Evolutionary conservation across 345 rosid species (phyloP), one percentile per base, ranked within the genome.

Genomic region (Jatropha curcas): DNA sequence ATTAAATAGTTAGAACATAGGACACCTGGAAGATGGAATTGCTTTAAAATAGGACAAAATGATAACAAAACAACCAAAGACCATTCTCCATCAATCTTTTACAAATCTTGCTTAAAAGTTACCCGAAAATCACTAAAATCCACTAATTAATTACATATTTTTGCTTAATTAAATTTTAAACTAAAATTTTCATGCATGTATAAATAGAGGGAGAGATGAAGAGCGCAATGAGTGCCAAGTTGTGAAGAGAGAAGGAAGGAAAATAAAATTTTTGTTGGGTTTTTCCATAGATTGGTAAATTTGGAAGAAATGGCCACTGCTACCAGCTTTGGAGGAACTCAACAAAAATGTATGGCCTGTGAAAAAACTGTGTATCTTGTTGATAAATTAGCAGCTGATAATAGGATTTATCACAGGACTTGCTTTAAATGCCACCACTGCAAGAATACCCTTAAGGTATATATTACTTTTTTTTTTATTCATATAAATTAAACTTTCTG

Each of bases 351-450:
- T 73, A 80, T 46, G 72, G 87, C 88, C 16, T 89, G 93, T 77
- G 82, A 82, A 25, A 89, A 80, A 65, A 87, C 91, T 1, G 88
- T 89, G 59, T 89, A 89, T 75, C 77, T 85, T 70, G 93, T 89
- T 8, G 93, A 87, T 37, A 87, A 84, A 74, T 55, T 89, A 25
- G 52, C 84, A 1, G 89, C 87, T 28, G 82, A 87, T 70, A 85
- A 80, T 71, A 77, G 91, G 71, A 60, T 81, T 63, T 89, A 45
- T 62, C 89, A 89, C 64, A 87, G 84, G 77, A 77, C 88, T 59
- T 89, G 93, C 79, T 89, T 89, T 76, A 74, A 88, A 31, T 89
- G 91, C 85, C 85, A 85, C 84, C 89, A 89, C 68, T 89, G 93
- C 82, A 81, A 59, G 17, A 79, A 86, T 30, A 87, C 90, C 41